Evolutionary conservation across 192 early-diverging fungal species (phyloP), one percentile per base, ranked within the genome.

Genomic region (Gryganskiella cystojenkinii): DNA sequence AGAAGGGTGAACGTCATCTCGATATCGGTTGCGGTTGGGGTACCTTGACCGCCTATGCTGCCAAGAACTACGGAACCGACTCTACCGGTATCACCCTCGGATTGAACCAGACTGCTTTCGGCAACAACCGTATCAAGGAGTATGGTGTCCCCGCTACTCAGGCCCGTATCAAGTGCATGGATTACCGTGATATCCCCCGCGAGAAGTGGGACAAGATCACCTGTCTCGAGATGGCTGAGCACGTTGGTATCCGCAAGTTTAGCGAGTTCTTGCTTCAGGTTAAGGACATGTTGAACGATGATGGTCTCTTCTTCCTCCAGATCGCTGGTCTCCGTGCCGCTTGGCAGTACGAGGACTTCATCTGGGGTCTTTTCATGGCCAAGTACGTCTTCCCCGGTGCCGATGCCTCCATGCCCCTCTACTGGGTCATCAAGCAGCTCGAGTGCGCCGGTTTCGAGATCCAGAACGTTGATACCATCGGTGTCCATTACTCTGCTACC

Each of bases 1-100:
- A 93, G 84, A 71, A 88, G 44, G 95, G 94, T 61, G 95, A 97
- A 70, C 87, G 89, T 27, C 93, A 95, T 79, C 84, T 99, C 82
- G 97, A 99, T 85, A 96, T 99, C 86, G 97, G 97, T 54, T 98
- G 95, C 80, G 97, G 97, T 7, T 99, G 97, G 97, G 96, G 96
- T 58, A 96, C 97, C 14, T 87, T 99, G 42, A 89, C 89, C 22
- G 90, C 93, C 57, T 92, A 93, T 80, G 95, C 95, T 47, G 87
- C 96, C 65, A 95, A 95, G 88, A 85, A 95, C 81, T 95, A 87
- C 76, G 93, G 90, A 60, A 90, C 93, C 65, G 88, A 94, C 58
- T 95, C 95, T 35, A 94, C 95, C 35, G 97, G 96, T 78, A 91
- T 99, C 71, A 98, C 97, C 33, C 89, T 99, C 55, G 94, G 90